Percentiles rank a stretch among this genome's conserved stretches.
phyloP scores from a whole-genome alignment of 768 basidiomycete species.

The Boletus patriciae region DNA sequence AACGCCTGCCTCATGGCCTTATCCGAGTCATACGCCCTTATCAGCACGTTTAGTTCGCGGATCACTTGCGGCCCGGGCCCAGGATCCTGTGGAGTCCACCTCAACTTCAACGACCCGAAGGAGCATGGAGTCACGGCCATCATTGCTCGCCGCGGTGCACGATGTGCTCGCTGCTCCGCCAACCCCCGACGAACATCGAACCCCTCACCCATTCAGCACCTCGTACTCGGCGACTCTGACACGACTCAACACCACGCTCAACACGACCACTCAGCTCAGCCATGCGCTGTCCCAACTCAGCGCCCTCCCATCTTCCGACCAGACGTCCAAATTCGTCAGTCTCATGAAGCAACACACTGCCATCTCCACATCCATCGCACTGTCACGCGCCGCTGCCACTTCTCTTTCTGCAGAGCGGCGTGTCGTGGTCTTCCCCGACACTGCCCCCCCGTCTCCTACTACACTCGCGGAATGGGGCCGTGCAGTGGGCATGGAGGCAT shows the following conservation, averaged over 20 bases:
- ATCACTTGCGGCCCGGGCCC: no score
- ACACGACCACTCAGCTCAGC: conserved; percentile 51
- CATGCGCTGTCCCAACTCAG: conserved; percentile 52
- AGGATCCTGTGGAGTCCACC: no score
- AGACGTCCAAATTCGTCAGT: conserved; percentile 67
- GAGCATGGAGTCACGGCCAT: conserved; percentile 15
- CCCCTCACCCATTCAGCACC: conserved; percentile 29
- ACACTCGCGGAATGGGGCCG: conserved; percentile 62
- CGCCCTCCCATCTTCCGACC: conserved; percentile 44
- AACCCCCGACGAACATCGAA: conserved; percentile 9
- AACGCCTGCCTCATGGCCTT: conserved; percentile 2
- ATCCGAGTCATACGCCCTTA: not conserved
- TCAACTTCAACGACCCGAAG: no score
- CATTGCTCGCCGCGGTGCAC: conserved; percentile 29
- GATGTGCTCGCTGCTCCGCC: conserved; percentile 26
- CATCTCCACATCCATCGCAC: conserved; percentile 29
- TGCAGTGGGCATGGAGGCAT: conserved; percentile 70
- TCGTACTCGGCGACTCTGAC: conserved; percentile 21
- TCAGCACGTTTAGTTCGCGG: no score
- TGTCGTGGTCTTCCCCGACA: conserved; percentile 29
- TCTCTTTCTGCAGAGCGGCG: conserved; percentile 23
- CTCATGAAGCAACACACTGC: conserved; percentile 64
- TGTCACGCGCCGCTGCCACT: conserved; percentile 23
- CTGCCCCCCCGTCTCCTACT: conserved; percentile 27
- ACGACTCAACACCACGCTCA: conserved; percentile 51